Base-by-base conservation (phyloP, 192 early-diverging fungal genomes). In the Dimargaris xerosporica region DNA sequence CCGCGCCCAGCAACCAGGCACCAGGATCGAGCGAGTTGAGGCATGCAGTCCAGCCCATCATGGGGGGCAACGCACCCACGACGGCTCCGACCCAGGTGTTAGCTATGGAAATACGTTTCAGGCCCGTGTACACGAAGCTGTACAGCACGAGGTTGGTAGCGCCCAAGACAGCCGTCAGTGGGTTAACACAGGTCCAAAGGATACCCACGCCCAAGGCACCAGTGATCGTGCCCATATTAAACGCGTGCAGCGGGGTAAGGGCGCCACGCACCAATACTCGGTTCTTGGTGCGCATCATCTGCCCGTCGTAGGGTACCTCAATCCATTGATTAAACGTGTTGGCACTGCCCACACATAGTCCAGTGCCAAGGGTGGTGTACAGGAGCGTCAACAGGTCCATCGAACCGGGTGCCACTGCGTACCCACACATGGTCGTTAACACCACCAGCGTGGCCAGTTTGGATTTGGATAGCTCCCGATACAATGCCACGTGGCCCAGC, bases 241-340 rank as follows among this genome's bases (percentile, higher is more conserved):
- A 83, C 2, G 91, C 91, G 66, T 93, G 88, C 28, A 83, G 67
- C 0, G 88, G 89, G 39, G 85, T 73, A 17, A 93, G 50, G 7
- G 80, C 80, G 62, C 87, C 82, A 16, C 90, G 81, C 12, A 93
- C 93, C 39, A 98, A 69, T 9, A 86, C 79, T 5, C 96, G 80
- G 68, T 88, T 90, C 52, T 90, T 80, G 15, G 96, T 98, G 29
- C 96, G 82, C 17, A 80, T 74, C 96, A 98, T 98, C 73, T 98
- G 96, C 28, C 92, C 93, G 66, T 98, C 96, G 64, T 92, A 98
- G 0, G 96, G 93, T 26, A 78, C 72, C 67, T 98, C 96, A 29
- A 90, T 85, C 85, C 91, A 96, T 73, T 98, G 96, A 73, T 98
- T 98, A 66, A 96, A 84, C 10, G 89, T 74, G 69, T 98, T 98